Conservation (phyloP, 1,139 yeast genomes). For the Suzukiozyma palmioleophila region DNA sequence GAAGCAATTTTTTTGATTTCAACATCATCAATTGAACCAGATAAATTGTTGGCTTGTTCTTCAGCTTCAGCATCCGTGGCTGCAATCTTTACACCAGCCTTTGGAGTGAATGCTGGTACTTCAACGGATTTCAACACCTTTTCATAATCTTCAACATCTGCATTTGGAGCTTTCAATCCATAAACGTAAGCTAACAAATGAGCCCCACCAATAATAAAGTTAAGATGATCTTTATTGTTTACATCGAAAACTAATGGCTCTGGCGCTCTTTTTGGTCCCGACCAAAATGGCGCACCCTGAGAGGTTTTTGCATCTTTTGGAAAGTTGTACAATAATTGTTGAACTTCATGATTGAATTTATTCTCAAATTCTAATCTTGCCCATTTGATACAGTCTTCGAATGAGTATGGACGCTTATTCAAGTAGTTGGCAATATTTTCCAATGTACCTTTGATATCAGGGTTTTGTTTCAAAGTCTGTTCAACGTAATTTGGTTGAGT, state of each 20-base stretch:
- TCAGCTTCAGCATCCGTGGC: constrained; percentile 87
- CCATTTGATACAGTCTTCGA: constrained; percentile 95
- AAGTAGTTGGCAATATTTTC: constrained; percentile 73
- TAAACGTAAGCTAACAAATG: constrained; percentile 85
- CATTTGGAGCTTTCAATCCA: constrained; percentile 61
- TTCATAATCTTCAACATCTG: constrained; percentile 42
- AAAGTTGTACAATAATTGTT: constrained; percentile 87
- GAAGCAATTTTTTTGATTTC: constrained; percentile 60
- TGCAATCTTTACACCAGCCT: constrained; percentile 74
- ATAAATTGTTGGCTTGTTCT: constrained; percentile 53
- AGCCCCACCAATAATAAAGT: constrained; percentile 85
- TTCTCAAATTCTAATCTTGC: constrained; percentile 85
- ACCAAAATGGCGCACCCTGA: constrained; percentile 93
- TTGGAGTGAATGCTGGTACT: constrained; percentile 57
- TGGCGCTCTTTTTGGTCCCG: constrained; percentile 97
- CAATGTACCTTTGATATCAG: constrained; percentile 84
- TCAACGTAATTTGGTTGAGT: constrained; percentile 93
- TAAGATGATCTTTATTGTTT: constrained; percentile 69
- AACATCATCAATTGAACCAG: constrained; percentile 54
- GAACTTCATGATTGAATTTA: constrained; percentile 79
- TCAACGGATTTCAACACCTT: constrained; percentile 46
- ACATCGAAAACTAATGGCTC: constrained; percentile 74
- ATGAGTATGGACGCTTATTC: constrained; percentile 77
- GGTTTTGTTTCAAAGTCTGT: constrained; percentile 82
- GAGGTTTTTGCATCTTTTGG: constrained; percentile 92